A percentile compares a stretch with the other conserved stretches of the same genome.
Evolutionary conservation across 805 yeast genomes (phyloP).

Genomic region (Metschnikowia kofuensis): DNA sequence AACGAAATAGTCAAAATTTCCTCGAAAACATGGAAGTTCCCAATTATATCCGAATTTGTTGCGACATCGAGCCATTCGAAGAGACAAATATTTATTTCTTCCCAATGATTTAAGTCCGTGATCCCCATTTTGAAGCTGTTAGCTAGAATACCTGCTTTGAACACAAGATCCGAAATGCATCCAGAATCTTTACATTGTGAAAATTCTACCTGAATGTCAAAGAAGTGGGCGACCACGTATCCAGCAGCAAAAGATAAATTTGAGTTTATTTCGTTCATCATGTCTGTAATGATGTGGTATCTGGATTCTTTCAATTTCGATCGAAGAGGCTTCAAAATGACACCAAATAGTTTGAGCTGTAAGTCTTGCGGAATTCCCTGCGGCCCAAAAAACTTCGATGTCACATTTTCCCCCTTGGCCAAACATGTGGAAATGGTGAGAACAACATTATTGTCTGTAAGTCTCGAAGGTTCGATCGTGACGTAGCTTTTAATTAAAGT

Average conservation of each 20-base stretch:
- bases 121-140: not conserved
- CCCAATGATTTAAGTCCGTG: not conserved
- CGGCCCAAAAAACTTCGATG: conserved; percentile 1
- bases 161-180: conserved; percentile 1
- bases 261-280: not conserved
- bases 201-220: not conserved
- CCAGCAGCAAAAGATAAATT: not conserved
- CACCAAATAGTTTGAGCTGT: not conserved
- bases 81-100: not conserved
- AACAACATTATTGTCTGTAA: not conserved
- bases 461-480: not conserved
- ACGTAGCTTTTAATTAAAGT: not conserved
- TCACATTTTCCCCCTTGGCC: not conserved
- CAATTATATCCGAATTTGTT: not conserved
- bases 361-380: not conserved
- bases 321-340: not conserved
- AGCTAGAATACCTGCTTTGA: conserved; percentile 1
- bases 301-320: not conserved
- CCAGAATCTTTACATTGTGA: not conserved
- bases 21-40: conserved; percentile 1
- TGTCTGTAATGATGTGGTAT: not conserved
- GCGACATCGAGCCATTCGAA: conserved; percentile 4
- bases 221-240: conserved; percentile 1
- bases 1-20: conserved; percentile 1
- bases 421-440: conserved; percentile 1